Conservation (phyloP, 179 eudicot genomes). For the Patellifolia procumbens region DNA sequence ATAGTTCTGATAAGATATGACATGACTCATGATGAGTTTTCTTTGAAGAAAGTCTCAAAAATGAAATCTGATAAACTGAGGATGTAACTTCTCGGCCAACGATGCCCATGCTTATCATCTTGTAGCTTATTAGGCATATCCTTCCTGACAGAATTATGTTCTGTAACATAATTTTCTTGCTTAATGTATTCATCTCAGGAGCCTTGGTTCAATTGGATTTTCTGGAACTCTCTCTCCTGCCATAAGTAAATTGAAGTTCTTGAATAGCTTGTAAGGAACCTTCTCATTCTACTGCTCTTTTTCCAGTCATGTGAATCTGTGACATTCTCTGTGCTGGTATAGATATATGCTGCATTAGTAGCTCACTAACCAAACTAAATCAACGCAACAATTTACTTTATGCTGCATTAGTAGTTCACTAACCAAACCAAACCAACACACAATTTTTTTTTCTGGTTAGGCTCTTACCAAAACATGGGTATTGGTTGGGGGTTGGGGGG, state of each 20-base stretch:
- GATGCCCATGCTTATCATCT: background rate
- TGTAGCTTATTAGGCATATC: constrained; percentile 1
- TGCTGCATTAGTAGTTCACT: background rate
- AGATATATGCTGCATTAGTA: background rate
- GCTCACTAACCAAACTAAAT: background rate
- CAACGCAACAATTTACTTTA: background rate
- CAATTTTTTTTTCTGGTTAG: too few relatives aligned
- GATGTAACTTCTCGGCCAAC: background rate
- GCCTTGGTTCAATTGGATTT: constrained; percentile 73
- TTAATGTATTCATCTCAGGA: constrained; percentile 51
- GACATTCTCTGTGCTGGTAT: background rate
- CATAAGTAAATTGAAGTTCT: constrained; percentile 68
- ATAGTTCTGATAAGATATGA: background rate
- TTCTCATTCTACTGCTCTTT: background rate
- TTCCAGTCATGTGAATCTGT: background rate
- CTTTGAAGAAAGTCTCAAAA: background rate
- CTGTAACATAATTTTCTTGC: background rate
- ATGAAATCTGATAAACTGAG: background rate
- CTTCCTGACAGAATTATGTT: background rate
- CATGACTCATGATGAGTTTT: background rate
- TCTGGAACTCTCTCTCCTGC: constrained; percentile 83
- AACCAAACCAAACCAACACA: background rate
- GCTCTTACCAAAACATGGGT: background rate
- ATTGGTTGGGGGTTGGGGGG: too few relatives aligned
- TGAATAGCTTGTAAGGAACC: constrained; percentile 72